Evolutionary conservation across 305 asterid species (phyloP).

Genomic region (Fraxinus latifolia): DNA sequence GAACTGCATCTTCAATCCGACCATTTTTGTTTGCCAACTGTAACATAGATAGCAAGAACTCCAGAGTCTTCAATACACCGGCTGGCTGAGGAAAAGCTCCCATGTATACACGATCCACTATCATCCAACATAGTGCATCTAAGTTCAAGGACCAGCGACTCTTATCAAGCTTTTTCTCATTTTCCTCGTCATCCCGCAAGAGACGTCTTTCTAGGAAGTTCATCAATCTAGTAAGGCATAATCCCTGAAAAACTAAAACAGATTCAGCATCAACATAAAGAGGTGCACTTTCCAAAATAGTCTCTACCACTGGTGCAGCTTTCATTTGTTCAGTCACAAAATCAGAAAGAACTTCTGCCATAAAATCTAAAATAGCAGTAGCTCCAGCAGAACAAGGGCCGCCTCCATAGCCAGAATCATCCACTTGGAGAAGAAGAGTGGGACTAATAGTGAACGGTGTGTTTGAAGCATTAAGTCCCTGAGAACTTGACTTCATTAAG

Average conservation of each 20-base stretch:
- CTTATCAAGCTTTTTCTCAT: conserved; percentile 83
- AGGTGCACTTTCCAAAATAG: conserved; percentile 81
- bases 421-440: conserved; percentile 85
- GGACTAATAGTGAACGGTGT: conserved; percentile 46
- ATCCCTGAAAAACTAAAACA: conserved; percentile 86
- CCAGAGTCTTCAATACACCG: conserved; percentile 80
- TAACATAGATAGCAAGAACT: conserved; percentile 90
- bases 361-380: conserved; percentile 81
- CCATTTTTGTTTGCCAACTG: conserved; percentile 98
- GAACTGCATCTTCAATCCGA: conserved; percentile 79
- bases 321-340: conserved; percentile 81
- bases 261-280: conserved; percentile 79
- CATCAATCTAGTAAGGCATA: conserved; percentile 88
- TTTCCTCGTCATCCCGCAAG: conserved; percentile 90
- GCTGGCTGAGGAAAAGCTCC: conserved; percentile 96
- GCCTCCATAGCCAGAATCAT: conserved; percentile 96
- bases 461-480: conserved; percentile 38
- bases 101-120: conserved; percentile 93
- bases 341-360: conserved; percentile 93
- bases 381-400: conserved; percentile 99
- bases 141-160: conserved; percentile 73
- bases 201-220: conserved; percentile 94
- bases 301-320: conserved; percentile 64
- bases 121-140: conserved; percentile 83
- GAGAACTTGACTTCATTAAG: conserved; percentile 42